Evolutionary conservation across 2,329 filamentous ascomycete species (phyloP).

Genomic region (Paradendryphiella salina): DNA sequence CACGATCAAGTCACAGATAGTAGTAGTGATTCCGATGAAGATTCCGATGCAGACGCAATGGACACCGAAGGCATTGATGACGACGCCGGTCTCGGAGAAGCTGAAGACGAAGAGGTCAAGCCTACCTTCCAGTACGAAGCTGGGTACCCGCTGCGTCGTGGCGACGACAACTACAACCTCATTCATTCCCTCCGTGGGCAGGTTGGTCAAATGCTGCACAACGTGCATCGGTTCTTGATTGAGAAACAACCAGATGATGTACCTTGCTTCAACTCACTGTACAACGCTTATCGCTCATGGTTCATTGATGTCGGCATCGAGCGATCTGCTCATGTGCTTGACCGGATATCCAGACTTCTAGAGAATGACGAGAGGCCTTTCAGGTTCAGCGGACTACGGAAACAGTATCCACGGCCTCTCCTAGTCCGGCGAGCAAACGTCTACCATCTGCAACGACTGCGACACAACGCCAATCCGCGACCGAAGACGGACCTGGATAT

Average conservation of each 20-base stretch:
- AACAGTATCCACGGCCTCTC: conserved; percentile 89
- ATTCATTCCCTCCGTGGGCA: conserved; percentile 81
- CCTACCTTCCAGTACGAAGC: conserved; percentile 87
- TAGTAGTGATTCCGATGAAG: conserved; percentile 57
- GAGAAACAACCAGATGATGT: conserved; percentile 93
- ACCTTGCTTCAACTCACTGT: conserved; percentile 88
- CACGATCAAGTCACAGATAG: conserved; percentile 43
- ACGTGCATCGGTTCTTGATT: conserved; percentile 81
- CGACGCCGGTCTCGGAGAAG: conserved; percentile 62
- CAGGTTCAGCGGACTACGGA: conserved; percentile 89
- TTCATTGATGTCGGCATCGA: conserved; percentile 98
- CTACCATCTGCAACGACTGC: conserved; percentile 90
- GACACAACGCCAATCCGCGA: conserved; percentile 87
- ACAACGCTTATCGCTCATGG: conserved; percentile 91
- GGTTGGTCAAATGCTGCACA: conserved; percentile 78
- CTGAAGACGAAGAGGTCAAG: conserved; percentile 79
- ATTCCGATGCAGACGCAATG: conserved; percentile 44
- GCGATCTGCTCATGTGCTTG: conserved; percentile 87
- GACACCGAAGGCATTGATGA: conserved; percentile 54
- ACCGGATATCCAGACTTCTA: conserved; percentile 82
- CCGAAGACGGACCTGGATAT: conserved; percentile 91
- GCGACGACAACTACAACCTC: conserved; percentile 64
- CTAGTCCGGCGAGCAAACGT: conserved; percentile 90
- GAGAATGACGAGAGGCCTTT: conserved; percentile 87
- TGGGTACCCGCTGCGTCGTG: conserved; percentile 74